phyloP scores from a whole-genome alignment of 352 stramenopile species.

The Phytophthora quininea region DNA sequence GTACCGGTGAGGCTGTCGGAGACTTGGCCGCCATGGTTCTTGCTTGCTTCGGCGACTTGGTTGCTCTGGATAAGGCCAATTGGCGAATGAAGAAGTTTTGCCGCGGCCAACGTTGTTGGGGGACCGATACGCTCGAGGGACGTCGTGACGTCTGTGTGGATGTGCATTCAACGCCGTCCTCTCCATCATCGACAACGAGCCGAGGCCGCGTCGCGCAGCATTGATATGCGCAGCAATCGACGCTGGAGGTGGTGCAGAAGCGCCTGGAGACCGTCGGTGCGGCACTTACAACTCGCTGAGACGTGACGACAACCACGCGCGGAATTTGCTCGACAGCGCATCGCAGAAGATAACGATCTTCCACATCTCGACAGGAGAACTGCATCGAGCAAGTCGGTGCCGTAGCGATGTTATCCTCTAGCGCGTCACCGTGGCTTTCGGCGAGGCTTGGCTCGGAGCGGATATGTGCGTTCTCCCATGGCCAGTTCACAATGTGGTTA shows the following conservation, averaged over 20 bases:
- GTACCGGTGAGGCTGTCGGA: conserved; percentile 4
- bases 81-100: conserved; percentile 12
- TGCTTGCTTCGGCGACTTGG: neutral
- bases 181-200: conserved; percentile 8
- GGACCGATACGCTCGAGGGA: no score
- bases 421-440: no score
- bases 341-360: conserved; percentile 1
- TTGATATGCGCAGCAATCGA: conserved; percentile 16
- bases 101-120: no score
- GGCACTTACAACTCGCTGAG: conserved; percentile 6
- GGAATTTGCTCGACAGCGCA: neutral
- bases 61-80: conserved; percentile 14
- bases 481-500: no score
- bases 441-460: no score
- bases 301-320: neutral
- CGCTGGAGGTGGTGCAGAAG: conserved; percentile 8
- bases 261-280: conserved; percentile 4
- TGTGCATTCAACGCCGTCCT: conserved; percentile 19
- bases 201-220: conserved; percentile 3
- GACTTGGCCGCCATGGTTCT: conserved; percentile 9
- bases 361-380: neutral
- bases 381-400: neutral
- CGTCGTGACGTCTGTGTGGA: conserved; percentile 8
- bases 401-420: neutral
- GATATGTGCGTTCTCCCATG: no score